phyloP scores from a whole-genome alignment of 129 eudicot genomes.

The Ambrosia artemisiifolia region DNA sequence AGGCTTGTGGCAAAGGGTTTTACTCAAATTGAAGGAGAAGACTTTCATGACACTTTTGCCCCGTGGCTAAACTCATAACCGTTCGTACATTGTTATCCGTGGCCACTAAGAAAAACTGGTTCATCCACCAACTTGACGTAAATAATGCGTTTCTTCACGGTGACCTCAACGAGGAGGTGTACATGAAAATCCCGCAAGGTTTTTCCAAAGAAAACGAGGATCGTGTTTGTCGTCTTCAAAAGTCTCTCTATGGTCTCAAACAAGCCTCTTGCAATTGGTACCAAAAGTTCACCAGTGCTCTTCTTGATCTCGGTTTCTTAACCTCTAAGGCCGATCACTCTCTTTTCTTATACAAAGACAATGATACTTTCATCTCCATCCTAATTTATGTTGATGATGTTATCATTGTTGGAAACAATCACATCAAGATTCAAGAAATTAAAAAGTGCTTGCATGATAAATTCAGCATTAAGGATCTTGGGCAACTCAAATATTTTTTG shows the following conservation, averaged over 20 bases:
- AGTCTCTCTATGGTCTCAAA: background rate
- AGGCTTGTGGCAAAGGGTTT: background rate
- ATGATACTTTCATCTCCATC: background rate
- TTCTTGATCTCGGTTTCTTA: background rate
- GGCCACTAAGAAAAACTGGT: background rate
- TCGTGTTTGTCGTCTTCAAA: background rate
- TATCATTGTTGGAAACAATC: background rate
- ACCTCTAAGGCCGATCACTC: background rate
- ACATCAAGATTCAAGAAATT: background rate
- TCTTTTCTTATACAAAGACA: background rate
- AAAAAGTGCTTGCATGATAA: background rate
- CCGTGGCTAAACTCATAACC: background rate
- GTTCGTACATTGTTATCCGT: background rate
- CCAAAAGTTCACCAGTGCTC: too few relatives aligned
- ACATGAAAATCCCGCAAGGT: background rate
- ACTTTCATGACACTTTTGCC: background rate
- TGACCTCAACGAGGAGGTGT: background rate
- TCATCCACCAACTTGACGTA: background rate
- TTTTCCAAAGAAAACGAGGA: background rate
- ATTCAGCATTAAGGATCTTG: constrained; percentile 2
- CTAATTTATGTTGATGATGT: too few relatives aligned
- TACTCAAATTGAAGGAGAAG: background rate
- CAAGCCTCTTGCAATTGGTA: background rate
- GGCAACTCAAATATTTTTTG: background rate
- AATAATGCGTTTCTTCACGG: background rate